Percentiles rank a stretch among this genome's conserved stretches.
phyloP scores from a whole-genome alignment of 495 filamentous ascomycete genomes.

The Staphylotrichum longicolle region DNA sequence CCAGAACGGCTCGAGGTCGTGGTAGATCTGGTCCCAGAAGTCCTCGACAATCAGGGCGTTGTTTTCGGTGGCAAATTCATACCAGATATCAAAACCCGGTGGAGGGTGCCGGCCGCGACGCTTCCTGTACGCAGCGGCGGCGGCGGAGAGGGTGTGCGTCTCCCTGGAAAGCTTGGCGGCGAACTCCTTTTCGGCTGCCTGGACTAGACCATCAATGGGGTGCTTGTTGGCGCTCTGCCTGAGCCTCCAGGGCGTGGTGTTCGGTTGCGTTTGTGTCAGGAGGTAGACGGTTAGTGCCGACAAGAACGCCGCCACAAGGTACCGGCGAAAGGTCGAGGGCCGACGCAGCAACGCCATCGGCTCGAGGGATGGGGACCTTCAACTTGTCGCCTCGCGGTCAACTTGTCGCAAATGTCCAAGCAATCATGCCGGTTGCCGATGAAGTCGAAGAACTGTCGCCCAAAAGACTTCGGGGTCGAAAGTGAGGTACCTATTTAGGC shows the following conservation, averaged over 20 bases:
- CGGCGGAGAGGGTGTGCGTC: slow-evolving; percentile 53
- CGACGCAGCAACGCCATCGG: slow-evolving; percentile 39
- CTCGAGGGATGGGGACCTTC: too few species aligned
- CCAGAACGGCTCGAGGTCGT: slow-evolving; percentile 72
- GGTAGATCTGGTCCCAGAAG: slow-evolving; percentile 68
- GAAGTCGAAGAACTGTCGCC: too few species aligned
- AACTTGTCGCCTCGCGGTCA: too few species aligned
- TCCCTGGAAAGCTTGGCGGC: slow-evolving; percentile 40
- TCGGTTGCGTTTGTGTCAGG: background rate
- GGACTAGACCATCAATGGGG: slow-evolving; percentile 49
- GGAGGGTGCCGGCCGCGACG: slow-evolving; percentile 69
- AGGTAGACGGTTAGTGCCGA: slow-evolving; percentile 34
- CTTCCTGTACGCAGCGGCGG: slow-evolving; percentile 60
- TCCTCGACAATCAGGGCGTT: slow-evolving; percentile 65
- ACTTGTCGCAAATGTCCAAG: too few species aligned
- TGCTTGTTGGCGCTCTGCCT: slow-evolving; percentile 27
- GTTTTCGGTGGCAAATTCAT: slow-evolving; percentile 58
- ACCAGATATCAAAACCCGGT: slow-evolving; percentile 70
- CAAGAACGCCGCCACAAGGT: slow-evolving; percentile 33
- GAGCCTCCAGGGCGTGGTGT: background rate
- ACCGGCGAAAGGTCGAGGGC: slow-evolving; percentile 39
- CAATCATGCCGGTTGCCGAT: too few species aligned
- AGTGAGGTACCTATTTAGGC: too few species aligned
- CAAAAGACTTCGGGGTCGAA: too few species aligned
- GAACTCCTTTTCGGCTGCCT: slow-evolving; percentile 43